These are phyloP conservation scores for Naganishia cerealis DNA, from an alignment of 1,284 basidiomycete genomes.

Conservation along the genomic window DNA sequence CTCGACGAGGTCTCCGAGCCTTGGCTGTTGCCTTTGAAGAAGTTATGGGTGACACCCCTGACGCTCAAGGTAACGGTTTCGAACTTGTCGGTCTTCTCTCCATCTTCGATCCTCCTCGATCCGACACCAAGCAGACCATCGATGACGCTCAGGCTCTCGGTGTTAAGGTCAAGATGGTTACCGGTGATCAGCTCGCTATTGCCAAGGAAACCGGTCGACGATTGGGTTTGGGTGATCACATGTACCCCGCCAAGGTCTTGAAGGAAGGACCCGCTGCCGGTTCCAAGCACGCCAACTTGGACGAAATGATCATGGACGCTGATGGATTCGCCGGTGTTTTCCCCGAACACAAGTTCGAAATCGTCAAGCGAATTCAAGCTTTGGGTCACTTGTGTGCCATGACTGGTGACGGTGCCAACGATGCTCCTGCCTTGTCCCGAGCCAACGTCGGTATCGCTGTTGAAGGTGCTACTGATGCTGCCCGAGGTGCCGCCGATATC, in stretches of 20 bases:
- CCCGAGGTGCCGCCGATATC: slow-evolving; percentile 92
- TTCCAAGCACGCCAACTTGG: slow-evolving; percentile 72
- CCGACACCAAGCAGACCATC: slow-evolving; percentile 98
- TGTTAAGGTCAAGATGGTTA: slow-evolving; percentile 99
- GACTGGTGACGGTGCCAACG: slow-evolving; percentile 97
- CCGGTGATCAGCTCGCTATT: slow-evolving; percentile 97
- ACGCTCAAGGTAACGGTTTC: slow-evolving; percentile 77
- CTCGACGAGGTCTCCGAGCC: slow-evolving; percentile 91
- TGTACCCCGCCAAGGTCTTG: slow-evolving; percentile 93
- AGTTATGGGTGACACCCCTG: slow-evolving; percentile 66
- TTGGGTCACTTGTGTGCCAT: slow-evolving; percentile 83
- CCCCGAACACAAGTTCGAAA: slow-evolving; percentile 92
- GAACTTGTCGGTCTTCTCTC: slow-evolving; percentile 95
- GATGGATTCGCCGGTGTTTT: slow-evolving; percentile 85
- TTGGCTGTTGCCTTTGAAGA: slow-evolving; percentile 96
- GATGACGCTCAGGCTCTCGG: slow-evolving; percentile 93
- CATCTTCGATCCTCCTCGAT: slow-evolving; percentile 96
- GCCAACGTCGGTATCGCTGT: slow-evolving; percentile 97
- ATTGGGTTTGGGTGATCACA: slow-evolving; percentile 92
- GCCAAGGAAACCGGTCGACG: slow-evolving; percentile 98
- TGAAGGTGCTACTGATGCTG: slow-evolving; percentile 93
- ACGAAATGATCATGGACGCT: slow-evolving; percentile 77
- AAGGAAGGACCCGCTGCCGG: slow-evolving; percentile 83
- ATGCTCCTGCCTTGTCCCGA: slow-evolving; percentile 87
- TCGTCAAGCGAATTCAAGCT: slow-evolving; percentile 89